Evolutionary conservation across 805 yeast species (phyloP), one percentile per base, ranked within the genome.

Genomic region (Yarrowia sp.): DNA sequence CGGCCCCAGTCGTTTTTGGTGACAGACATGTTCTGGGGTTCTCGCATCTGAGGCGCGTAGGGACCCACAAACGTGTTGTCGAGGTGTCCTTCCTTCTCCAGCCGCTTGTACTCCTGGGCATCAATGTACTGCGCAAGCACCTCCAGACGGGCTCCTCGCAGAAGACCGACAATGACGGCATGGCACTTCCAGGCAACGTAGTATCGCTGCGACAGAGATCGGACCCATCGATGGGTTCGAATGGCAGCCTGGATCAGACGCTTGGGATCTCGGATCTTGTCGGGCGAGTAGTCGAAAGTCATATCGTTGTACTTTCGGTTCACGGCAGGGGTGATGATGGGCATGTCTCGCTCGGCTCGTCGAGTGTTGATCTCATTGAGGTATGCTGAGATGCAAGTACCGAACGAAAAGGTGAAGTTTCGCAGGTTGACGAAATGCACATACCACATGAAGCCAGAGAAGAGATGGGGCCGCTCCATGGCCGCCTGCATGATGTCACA

Each of bases 151-250:
- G 66, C 66, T 8, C 66, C 66, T 61, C 66, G 66, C 15, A 61
- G 24, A 9, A 61, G 66, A 46, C 66, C 66, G 2, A 61, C 66
- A 61, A 61, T 39, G 39, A 61, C 66, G 4, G 66, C 66, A 46
- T 61, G 66, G n/a, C 66, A 47, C 55, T 61, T 61, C 66, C 66
- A 61, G 24, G 66, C 66, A 19, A 61, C 66, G 19, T 61, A 61
- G 44, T 61, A 61, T 1, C 55, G 53, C 39, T 61, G 55, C 9
- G 66, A 61, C 6, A 61, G 46, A 12, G 66, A 61, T 17, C 55
- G 53, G 12, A 61, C 53, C 66, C 66, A 61, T 36, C 55, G 19
- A 14, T 61, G 66, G 4, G 66, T 61, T 34, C 53, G 17, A 20
- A 61, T 61, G 20, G 66, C 66, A 15, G 55, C 42, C 43, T 61